Conservation (phyloP, 2,329 filamentous ascomycete genomes). For the Monilinia aucupariae region DNA sequence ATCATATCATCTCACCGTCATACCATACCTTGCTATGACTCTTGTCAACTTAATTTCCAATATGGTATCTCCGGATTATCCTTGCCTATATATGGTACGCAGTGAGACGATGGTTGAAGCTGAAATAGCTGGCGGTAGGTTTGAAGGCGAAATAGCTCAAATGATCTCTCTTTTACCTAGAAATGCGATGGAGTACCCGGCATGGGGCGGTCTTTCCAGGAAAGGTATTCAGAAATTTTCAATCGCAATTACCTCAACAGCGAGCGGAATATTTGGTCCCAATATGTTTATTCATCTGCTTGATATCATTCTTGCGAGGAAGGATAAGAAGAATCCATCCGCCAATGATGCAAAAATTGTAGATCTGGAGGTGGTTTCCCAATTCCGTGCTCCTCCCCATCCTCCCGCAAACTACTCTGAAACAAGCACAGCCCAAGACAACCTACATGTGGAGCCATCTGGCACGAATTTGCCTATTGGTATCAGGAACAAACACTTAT, state of each 20-base stretch:
- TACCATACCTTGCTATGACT: constrained; percentile 34
- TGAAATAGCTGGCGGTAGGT: constrained; percentile 4
- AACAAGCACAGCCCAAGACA: background rate
- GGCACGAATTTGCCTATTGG: background rate
- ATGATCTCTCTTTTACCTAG: background rate
- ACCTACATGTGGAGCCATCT: background rate
- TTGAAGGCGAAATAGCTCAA: constrained; percentile 11
- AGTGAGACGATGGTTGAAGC: constrained; percentile 16
- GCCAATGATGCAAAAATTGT: background rate
- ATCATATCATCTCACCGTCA: constrained; percentile 31
- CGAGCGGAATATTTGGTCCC: rapidly evolving
- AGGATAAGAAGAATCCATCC: background rate
- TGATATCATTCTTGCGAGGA: background rate
- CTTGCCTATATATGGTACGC: constrained; percentile 30
- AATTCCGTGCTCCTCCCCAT: background rate
- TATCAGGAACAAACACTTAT: rapidly evolving
- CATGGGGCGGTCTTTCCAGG: background rate
- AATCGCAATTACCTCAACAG: background rate
- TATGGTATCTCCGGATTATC: constrained; percentile 31
- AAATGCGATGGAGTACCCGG: constrained; percentile 1
- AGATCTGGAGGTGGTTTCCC: background rate
- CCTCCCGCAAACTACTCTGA: background rate
- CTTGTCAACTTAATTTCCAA: constrained; percentile 31
- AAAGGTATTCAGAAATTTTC: background rate
- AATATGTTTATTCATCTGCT: background rate